Conservation (phyloP, 2,329 filamentous ascomycete species). For the Myriosclerotinia scirpicola region DNA sequence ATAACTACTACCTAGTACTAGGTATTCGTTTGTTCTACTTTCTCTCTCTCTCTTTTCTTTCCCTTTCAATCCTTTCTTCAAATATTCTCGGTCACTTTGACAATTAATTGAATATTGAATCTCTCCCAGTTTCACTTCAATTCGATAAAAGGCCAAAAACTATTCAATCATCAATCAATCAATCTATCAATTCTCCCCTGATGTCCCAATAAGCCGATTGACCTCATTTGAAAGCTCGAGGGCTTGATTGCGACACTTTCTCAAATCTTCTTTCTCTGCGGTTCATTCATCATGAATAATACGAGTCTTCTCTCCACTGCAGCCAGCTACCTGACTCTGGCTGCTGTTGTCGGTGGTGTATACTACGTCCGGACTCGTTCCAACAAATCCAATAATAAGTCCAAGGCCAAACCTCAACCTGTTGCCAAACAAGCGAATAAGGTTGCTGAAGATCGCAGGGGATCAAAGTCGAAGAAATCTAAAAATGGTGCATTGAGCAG, state of each 20-base stretch:
- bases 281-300: slow-evolving; percentile 22
- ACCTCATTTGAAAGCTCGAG: slow-evolving; percentile 19
- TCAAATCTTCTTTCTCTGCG: not conserved
- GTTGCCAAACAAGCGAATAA: slow-evolving; percentile 29
- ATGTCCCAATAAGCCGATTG: slow-evolving; percentile 20
- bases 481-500: slow-evolving; percentile 32
- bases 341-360: slow-evolving; percentile 39
- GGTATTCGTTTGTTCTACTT: too few relatives aligned
- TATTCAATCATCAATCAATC: not conserved
- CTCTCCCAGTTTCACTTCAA: not conserved
- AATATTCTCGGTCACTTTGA: not conserved
- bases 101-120: not conserved
- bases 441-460: slow-evolving; percentile 33
- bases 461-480: slow-evolving; percentile 35
- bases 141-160: not conserved
- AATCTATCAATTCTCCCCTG: not conserved
- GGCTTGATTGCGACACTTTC: slow-evolving; percentile 8
- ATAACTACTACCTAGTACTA: too few relatives aligned
- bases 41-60: not conserved
- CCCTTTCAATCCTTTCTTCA: not conserved
- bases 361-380: slow-evolving; percentile 32
- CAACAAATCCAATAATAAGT: slow-evolving; percentile 31
- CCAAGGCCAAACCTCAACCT: slow-evolving; percentile 24
- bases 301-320: slow-evolving; percentile 37
- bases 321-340: slow-evolving; percentile 43